Evolutionary conservation across 1,284 basidiomycete genomes (phyloP), one percentile per base, ranked within the genome.

Genomic region (Rhodofomes roseus): DNA sequence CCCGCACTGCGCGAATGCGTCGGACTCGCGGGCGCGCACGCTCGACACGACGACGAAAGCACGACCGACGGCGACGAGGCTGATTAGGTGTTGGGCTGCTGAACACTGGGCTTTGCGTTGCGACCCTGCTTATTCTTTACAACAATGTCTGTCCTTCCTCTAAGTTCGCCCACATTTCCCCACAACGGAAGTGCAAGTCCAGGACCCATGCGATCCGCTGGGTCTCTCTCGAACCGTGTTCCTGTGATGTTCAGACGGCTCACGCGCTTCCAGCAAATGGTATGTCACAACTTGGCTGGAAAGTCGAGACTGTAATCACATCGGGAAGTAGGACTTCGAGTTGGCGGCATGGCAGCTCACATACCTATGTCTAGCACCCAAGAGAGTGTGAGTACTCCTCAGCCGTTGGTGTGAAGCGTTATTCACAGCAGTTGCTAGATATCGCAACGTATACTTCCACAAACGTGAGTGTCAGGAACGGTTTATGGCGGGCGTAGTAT

Each of bases 311-410:
- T 11, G 5, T 31, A 25, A 4, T 14, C 9, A 52, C 48, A 7
- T 18, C 22, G 50, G 55, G 57, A 60, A 61, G 25, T 72, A 96
- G 94, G 95, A 97, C 74, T 96, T 97, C 75, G 95, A 97, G 74
- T 78, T 96, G 58, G 95, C 95, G 23, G 90, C 92, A 50, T 96
- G 94, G 93, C 93, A 96, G 71, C 75, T 97, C 61, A 93, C 92
- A 16, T 96, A 96, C 75, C 79, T 97, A 9, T 95, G 93, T 70
- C 82, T 97, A 57, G 87, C 93, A 3, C 95, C 95, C 0, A 83
- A 90, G 70, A 81, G 93, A 83, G 95, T 97, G 88, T 96, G 77
- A 81, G 92, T 79, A 58, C 60, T 62, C 63, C 58, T 57, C 40
- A 55, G 27, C 29, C 61, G 54, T 31, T 25, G 27, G n/a, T 39